Percentiles rank a stretch among this genome's conserved stretches.
Conservation (phyloP, 768 basidiomycete genomes). For the Suillus brevipes region DNA sequence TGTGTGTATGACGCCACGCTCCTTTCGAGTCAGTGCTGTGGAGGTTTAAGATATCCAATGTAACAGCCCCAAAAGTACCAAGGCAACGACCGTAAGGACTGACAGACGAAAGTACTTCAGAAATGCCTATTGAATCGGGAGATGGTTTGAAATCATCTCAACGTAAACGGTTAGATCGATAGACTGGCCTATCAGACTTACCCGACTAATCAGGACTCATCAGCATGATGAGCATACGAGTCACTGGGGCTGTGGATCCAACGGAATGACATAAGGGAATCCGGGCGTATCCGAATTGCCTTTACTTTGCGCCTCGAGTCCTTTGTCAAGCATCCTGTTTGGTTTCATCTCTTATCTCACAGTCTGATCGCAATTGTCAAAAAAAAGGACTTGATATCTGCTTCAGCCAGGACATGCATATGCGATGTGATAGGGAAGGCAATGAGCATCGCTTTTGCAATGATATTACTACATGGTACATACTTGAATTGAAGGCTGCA, state of each 20-base stretch:
- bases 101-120: not conserved
- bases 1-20: not conserved
- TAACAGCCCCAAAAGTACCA: not conserved
- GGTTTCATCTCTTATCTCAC: too few species aligned
- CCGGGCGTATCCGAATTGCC: not conserved
- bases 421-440: not conserved
- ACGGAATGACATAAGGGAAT: too few species aligned
- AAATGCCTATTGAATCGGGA: not conserved
- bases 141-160: not conserved
- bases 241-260: too few species aligned
- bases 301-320: not conserved
- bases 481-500: not conserved
- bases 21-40: not conserved
- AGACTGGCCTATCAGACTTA: not conserved
- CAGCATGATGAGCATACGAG: too few species aligned
- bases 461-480: not conserved
- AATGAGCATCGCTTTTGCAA: not conserved
- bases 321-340: too few species aligned
- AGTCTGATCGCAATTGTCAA: too few species aligned
- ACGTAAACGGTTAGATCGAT: not conserved
- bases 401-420: not conserved
- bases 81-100: not conserved
- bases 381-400: too few species aligned
- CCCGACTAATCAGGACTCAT: too few species aligned
- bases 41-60: not conserved